Evolutionary conservation across 148 eudicot genomes (phyloP), one percentile per base, ranked within the genome.

Genomic region (Spergularia marina): DNA sequence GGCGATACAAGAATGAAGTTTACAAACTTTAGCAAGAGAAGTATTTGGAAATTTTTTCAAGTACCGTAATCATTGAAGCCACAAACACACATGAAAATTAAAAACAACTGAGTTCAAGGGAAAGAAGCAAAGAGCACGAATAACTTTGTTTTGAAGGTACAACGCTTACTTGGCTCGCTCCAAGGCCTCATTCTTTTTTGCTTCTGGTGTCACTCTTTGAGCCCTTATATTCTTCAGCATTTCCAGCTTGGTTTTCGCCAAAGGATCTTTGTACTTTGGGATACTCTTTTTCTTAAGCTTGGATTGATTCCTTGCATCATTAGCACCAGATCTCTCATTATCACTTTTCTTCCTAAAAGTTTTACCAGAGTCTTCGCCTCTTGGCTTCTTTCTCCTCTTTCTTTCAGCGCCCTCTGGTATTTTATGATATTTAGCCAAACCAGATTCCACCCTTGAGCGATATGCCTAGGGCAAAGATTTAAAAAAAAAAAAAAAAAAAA

Each of bases 181-280:
- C 41, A 95, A 59, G 70, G 96, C 86, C 86, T 88, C 92, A 44
- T 61, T 80, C 74, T 82, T 88, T 76, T 80, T 87, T 57, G 74
- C 72, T 7, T 86, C 87, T 16, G 88, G 79, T 82, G 90, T 76
- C 70, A 81, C 80, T 82, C 99, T 92, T 71, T 87, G 82, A 58
- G 96, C 91, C 82, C 96, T 88, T 64, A 95, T 92, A 73, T 78
- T 90, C 82, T 88, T 95, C 75, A 95, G 83, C 97, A 95, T 92
- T 86, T 95, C 89, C 12, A 92, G 78, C 82, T 95, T 92, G 80
- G 89, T 77, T 75, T 77, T 86, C 9, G 91, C 90, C 77, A 90
- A 73, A 72, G 99, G 99, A 87, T 95, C 97, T 83, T 88, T 91
- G 79, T 78, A 95, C 53, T 65, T 59, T 9, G 98, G 90, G 25